These are phyloP conservation scores for Pythium brachiatum DNA, from an alignment of 352 stramenopile species.

Conservation along the genomic window DNA sequence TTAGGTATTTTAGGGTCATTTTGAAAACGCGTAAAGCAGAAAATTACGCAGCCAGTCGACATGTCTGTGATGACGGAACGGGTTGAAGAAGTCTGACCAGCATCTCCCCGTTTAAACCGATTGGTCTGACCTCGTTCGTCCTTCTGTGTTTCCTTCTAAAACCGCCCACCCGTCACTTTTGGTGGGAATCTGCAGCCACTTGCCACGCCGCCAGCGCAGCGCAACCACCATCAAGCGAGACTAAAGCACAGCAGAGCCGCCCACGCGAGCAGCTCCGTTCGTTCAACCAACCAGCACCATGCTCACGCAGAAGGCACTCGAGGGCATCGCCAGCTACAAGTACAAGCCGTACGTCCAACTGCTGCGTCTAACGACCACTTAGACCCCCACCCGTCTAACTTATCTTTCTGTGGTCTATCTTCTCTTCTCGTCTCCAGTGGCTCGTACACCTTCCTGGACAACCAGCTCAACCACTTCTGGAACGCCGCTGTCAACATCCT, in stretches of 20 bases:
- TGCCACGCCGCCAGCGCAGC: conserved; percentile 2
- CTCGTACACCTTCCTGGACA: conserved; percentile 87
- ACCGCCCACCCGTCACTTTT: neutral
- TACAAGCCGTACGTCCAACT: conserved; percentile 76
- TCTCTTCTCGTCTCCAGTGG: conserved; percentile 36
- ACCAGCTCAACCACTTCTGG: conserved; percentile 87
- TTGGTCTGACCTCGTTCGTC: neutral
- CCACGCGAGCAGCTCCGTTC: neutral
- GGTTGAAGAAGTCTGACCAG: conserved; percentile 1
- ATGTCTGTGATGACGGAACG: neutral
- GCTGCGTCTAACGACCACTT: neutral
- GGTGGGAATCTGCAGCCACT: conserved; percentile 19
- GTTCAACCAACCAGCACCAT: conserved; percentile 25
- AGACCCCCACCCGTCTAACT: too few relatives aligned
- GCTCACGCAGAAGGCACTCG: conserved; percentile 71
- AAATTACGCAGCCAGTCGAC: too few relatives aligned
- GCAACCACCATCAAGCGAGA: conserved; percentile 4
- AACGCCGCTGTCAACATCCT: conserved; percentile 79
- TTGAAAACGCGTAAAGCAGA: neutral
- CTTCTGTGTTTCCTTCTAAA: conserved; percentile 1
- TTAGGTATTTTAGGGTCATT: too few relatives aligned
- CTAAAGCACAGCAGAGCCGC: too few relatives aligned
- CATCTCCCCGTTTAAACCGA: neutral
- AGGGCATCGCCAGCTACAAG: conserved; percentile 85
- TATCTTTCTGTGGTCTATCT: neutral